Base-by-base conservation (phyloP, 306 rosid genomes). In the Cotoneaster glaucophyllus region DNA sequence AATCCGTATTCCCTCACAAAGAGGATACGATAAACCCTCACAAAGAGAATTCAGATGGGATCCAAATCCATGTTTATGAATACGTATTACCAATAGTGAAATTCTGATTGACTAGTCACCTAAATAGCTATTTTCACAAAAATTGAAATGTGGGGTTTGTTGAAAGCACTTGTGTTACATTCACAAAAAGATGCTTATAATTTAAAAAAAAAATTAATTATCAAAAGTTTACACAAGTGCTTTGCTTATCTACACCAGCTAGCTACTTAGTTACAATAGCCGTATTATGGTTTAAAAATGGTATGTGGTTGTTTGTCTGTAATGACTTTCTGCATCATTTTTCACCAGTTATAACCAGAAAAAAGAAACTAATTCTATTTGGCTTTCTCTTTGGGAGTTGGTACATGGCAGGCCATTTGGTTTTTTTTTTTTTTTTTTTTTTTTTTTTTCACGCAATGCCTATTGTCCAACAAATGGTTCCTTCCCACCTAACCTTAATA, bases 401-500 rank as follows among this genome's bases (percentile, higher is more conserved):
- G 67, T 69, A 18, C 4, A 11, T 12, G 76, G 70, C 31, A 57
- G 57, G 44, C 3, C 4, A 1, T 69, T 75, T 45, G 13, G 0
- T n/a, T 26, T 65, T 65, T 70, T 34, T 34, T 8, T 26, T 52
- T 68, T 75, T 19, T 25, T 65, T 69, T 70, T 8, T 26, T 59
- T 69, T 75, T 7, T 17, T 59, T 69, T 75, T 70, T 44, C 69
- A 81, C 57, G 52, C 71, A 77, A 80, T 64, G 21, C 41, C 21
- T 43, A 76, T 39, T 67, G 26, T 4, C 66, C 70, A 45, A 32
- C 69, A 73, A 85, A 85, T 85, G 83, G 45, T 82, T 81, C 76
- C 59, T 12, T 82, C 56, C 64, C 71, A 82, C 90, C 90, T 74
- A 82, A 84, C 79, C 50, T 77, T 62, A 81, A 71, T 67, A 44